Percentiles rank a stretch among this genome's conserved stretches.
phyloP scores from a whole-genome alignment of 2,329 filamentous ascomycete genomes.

The Fusarium bactridioides region DNA sequence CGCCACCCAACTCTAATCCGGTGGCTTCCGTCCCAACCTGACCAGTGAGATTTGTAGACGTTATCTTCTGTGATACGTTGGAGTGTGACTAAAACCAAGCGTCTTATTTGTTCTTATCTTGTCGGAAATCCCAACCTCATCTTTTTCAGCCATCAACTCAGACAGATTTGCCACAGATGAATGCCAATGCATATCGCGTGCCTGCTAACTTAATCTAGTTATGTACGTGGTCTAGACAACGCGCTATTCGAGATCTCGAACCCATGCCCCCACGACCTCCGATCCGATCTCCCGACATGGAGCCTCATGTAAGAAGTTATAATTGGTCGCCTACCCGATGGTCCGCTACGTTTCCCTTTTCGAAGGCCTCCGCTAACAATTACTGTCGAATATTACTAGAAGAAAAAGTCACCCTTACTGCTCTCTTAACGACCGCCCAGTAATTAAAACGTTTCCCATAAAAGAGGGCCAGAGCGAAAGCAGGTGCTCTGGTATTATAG shows the following conservation, averaged over 20 bases:
- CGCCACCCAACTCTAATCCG: neutral
- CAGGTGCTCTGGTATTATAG: neutral
- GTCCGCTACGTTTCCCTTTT: too few relatives aligned
- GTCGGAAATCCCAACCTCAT: neutral
- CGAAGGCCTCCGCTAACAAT: too few relatives aligned
- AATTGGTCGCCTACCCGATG: neutral
- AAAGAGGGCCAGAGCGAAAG: neutral
- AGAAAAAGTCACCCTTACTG: neutral
- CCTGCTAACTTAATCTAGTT: neutral
- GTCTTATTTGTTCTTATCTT: neutral
- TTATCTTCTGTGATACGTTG: neutral
- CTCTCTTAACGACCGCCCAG: neutral
- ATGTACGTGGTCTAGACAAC: neutral
- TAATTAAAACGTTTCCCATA: neutral
- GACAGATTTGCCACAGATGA: neutral
- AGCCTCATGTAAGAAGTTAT: neutral
- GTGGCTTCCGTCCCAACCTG: neutral
- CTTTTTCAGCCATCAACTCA: neutral
- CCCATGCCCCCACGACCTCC: neutral
- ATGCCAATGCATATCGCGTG: neutral
- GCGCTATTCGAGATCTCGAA: neutral
- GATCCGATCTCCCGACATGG: neutral
- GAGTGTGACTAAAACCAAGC: neutral
- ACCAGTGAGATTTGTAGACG: neutral
- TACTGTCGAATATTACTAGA: too few relatives aligned